Evolutionary conservation across 192 early-diverging fungal species (phyloP), one percentile per base, ranked within the genome.

Genomic region (Funneliformis geosporum): DNA sequence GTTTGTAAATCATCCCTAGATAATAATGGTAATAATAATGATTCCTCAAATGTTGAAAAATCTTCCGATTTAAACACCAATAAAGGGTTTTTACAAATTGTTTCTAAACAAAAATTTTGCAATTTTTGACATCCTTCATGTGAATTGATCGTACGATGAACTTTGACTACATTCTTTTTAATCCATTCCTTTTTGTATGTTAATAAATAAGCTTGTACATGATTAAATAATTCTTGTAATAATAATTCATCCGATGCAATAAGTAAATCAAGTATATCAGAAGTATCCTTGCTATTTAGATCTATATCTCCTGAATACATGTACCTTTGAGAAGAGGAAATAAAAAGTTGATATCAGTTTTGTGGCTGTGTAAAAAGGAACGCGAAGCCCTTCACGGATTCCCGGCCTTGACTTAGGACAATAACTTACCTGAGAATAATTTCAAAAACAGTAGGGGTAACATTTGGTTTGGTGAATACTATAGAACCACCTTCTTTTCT

Each of bases 171-270:
- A n/a, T 78, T 67, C 25, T 42, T 43, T 46, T 59, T 46, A 12
- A 78, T 28, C 76, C 76, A 78, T 25, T 66, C 65, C 6, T 62
- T 39, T 67, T 67, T 50, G 8, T 27, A 21, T 5, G 27, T 21
- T 12, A 78, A 38, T 21, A 78, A 50, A 78, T 78, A 65, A 28
- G 70, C 47, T 68, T 79, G 77, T 47, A 79, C 10, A 44, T 60
- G 55, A 46, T 79, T 47, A 25, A 79, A 62, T 12, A 79, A 43
- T 70, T 79, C 77, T n/a, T 67, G 40, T 6, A 79, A 39, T 43
- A 79, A 67, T 27, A 79, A 43, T 33, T 79, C 77, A 14, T 79
- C 77, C 16, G 77, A 68, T 40, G 77, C 67, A 60, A 79, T 46
- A 21, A 79, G 43, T 23, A 79, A 70, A 25, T 70, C 77, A 12